Conservation (phyloP, 1,284 basidiomycete species). For the Megacollybia platyphylla region DNA sequence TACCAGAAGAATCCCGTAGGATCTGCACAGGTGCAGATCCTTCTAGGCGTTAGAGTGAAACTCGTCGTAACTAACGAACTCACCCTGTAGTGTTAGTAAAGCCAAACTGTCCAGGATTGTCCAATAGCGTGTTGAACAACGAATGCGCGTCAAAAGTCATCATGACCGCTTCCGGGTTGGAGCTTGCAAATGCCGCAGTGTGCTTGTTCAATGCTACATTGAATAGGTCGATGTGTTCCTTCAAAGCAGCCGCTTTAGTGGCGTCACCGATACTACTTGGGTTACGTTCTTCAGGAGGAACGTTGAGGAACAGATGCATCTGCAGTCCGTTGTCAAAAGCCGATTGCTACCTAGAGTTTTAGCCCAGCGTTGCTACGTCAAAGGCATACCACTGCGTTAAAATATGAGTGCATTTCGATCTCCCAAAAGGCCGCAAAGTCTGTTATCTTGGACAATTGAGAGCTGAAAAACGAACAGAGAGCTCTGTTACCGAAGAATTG, state of each 20-base stretch:
- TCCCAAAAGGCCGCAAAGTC: constrained; percentile 38
- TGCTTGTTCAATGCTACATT: constrained; percentile 26
- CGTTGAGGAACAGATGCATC: constrained; percentile 41
- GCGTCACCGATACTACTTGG: constrained; percentile 21
- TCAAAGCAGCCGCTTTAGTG: constrained; percentile 18
- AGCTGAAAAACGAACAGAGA: neutral
- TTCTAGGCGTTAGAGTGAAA: constrained; percentile 10
- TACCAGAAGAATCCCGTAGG: constrained; percentile 39
- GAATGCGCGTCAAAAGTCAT: constrained; percentile 37
- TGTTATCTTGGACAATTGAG: constrained; percentile 21
- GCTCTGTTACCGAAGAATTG: constrained; percentile 24
- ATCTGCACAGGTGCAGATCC: constrained; percentile 38
- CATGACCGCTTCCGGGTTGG: constrained; percentile 19
- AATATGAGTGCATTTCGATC: constrained; percentile 35
- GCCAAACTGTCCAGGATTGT: constrained; percentile 24
- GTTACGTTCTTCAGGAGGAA: constrained; percentile 36
- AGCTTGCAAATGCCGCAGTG: constrained; percentile 19
- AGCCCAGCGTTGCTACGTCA: neutral
- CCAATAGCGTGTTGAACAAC: constrained; percentile 33
- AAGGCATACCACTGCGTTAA: constrained; percentile 32
- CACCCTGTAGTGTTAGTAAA: constrained; percentile 41
- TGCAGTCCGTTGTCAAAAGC: constrained; percentile 27
- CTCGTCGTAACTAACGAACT: constrained; percentile 5
- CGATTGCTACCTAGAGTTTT: constrained; percentile 17
- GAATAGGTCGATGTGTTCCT: constrained; percentile 25